Percentiles rank a stretch among this genome's conserved stretches.
Conservation (phyloP, 768 basidiomycete species). For the Lentinula aciculospora region DNA sequence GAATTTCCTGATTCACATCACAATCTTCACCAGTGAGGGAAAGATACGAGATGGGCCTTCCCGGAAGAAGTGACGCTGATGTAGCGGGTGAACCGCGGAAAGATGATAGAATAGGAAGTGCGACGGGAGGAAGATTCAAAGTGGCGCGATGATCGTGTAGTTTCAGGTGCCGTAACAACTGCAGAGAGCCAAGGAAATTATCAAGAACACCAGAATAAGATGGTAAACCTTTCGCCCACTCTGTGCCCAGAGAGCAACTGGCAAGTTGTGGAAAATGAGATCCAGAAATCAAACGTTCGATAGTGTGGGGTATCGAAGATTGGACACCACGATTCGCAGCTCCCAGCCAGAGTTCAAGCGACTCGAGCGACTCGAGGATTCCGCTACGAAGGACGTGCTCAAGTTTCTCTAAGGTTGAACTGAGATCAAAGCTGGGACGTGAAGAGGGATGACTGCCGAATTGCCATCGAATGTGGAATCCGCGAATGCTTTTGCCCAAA, state of each 20-base stretch:
- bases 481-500: conserved; percentile 38
- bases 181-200: conserved; percentile 36
- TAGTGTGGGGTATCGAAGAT: conserved; percentile 27
- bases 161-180: conserved; percentile 38
- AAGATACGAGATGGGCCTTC: conserved; percentile 52
- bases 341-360: conserved; percentile 49
- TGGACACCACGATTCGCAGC: conserved; percentile 31
- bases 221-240: conserved; percentile 35
- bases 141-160: conserved; percentile 39
- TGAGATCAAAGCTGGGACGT: conserved; percentile 24
- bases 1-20: conserved; percentile 46
- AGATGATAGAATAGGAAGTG: conserved; percentile 42
- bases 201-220: conserved; percentile 34
- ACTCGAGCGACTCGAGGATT: conserved; percentile 35
- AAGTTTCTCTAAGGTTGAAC: conserved; percentile 33
- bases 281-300: conserved; percentile 38
- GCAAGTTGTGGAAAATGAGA: conserved; percentile 35
- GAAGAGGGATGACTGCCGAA: conserved; percentile 25
- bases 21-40: conserved; percentile 53
- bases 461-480: conserved; percentile 52
- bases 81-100: conserved; percentile 58
- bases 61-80: conserved; percentile 57
- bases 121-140: conserved; percentile 33
- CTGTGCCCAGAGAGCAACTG: conserved; percentile 38
- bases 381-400: conserved; percentile 25